These are phyloP conservation scores for Mycena venus DNA, from an alignment of 768 basidiomycete species.

Conservation along the genomic window DNA sequence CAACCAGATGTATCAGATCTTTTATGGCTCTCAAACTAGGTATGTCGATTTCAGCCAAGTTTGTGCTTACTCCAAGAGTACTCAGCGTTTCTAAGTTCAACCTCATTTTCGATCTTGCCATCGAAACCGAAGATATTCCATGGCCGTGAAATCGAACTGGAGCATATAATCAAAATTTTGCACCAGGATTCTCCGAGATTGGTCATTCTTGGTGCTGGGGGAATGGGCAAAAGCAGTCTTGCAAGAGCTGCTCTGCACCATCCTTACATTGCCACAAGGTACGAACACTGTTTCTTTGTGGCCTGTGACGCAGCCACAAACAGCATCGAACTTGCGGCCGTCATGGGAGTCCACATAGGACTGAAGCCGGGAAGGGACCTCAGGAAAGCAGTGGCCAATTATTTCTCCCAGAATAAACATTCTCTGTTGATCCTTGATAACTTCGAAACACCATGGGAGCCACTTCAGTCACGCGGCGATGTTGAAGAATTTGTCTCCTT, in stretches of 20 bases:
- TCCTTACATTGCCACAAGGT: not conserved
- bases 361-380: not conserved
- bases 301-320: not conserved
- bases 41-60: not conserved
- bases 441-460: too few species aligned
- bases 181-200: not conserved
- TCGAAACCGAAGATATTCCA: not conserved
- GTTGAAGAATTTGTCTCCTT: not conserved
- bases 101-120: not conserved
- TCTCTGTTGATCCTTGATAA: not conserved
- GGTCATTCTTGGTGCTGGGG: not conserved
- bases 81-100: not conserved
- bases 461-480: not conserved
- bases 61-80: too few species aligned
- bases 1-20: not conserved
- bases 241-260: slow-evolving; percentile 3
- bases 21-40: not conserved
- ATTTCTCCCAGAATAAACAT: not conserved
- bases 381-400: not conserved
- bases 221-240: slow-evolving; percentile 2
- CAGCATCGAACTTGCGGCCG: not conserved
- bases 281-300: not conserved
- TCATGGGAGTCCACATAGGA: not conserved
- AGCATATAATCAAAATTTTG: not conserved
- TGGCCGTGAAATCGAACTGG: not conserved